Percentiles rank a stretch among this genome's conserved stretches.
These are phyloP conservation scores for Symmetrospora coprosmae DNA, from an alignment of 768 basidiomycete genomes.

Conservation along the genomic window DNA sequence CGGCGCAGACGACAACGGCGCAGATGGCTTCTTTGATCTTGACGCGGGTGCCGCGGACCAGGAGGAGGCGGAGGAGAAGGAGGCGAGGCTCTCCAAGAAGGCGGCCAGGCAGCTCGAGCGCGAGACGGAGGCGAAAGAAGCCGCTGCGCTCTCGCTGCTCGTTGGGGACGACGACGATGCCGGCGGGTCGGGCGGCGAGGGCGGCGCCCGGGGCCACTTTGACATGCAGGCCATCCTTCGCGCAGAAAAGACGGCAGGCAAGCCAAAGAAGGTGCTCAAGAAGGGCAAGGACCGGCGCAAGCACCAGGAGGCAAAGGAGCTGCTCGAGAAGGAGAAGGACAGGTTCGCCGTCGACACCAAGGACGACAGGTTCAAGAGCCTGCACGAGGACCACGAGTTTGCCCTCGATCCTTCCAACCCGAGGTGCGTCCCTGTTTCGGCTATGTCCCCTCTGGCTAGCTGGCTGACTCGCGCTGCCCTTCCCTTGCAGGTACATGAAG, in stretches of 20 bases:
- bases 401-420: constrained; percentile 94
- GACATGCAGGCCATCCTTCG: constrained; percentile 77
- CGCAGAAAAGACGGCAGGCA: constrained; percentile 54
- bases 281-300: constrained; percentile 36
- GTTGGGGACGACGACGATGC: constrained; percentile 46
- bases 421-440: constrained; percentile 49
- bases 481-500: constrained; percentile 62
- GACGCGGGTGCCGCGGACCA: constrained; percentile 1
- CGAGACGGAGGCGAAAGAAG: constrained; percentile 26
- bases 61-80: constrained; percentile 26
- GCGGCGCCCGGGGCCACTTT: constrained; percentile 59
- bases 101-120: constrained; percentile 23
- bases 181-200: constrained; percentile 25
- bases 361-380: constrained; percentile 71
- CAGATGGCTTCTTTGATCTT: constrained; percentile 31
- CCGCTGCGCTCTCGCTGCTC: constrained; percentile 46
- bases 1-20: constrained; percentile 31
- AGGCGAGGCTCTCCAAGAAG: constrained; percentile 22
- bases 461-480: background rate
- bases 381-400: constrained; percentile 79
- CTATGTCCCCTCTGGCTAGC: background rate
- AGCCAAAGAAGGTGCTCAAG: constrained; percentile 37
- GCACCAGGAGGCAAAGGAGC: constrained; percentile 34
- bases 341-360: constrained; percentile 69
- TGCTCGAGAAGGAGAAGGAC: constrained; percentile 50